A percentile compares a stretch with the other conserved stretches of the same genome.
phyloP scores from a whole-genome alignment of 805 yeast genomes.

The Hanseniaspora vineae region DNA sequence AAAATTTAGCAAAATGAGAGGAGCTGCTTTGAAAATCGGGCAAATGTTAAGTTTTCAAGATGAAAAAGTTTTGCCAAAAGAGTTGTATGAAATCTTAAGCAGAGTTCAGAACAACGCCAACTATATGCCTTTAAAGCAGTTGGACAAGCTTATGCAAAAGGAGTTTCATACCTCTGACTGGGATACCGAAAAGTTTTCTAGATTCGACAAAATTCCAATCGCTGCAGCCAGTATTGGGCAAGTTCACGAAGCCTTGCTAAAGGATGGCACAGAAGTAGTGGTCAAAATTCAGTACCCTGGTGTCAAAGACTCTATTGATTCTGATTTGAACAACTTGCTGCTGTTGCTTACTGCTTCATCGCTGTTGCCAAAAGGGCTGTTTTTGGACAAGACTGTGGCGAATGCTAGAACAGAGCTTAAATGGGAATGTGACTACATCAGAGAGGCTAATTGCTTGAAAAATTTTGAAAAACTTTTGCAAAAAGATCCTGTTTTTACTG shows the following conservation, averaged over 20 bases:
- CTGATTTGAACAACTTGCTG: slow-evolving; percentile 78
- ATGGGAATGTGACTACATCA: slow-evolving; percentile 93
- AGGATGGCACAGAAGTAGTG: slow-evolving; percentile 62
- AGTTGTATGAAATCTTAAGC: slow-evolving; percentile 65
- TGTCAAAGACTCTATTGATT: slow-evolving; percentile 83
- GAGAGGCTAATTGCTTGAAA: slow-evolving; percentile 72
- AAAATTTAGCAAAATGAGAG: slow-evolving; percentile 88
- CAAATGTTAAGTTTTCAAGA: slow-evolving; percentile 95
- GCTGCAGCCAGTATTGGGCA: slow-evolving; percentile 98
- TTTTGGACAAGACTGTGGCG: slow-evolving; percentile 80
- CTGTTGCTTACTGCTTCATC: slow-evolving; percentile 77
- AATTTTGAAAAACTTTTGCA: slow-evolving; percentile 51
- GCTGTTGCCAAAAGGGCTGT: slow-evolving; percentile 80
- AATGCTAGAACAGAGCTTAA: slow-evolving; percentile 87
- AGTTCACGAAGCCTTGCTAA: slow-evolving; percentile 74
- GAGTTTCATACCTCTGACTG: slow-evolving; percentile 62
- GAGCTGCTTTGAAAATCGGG: slow-evolving; percentile 97
- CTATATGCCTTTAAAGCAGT: slow-evolving; percentile 90
- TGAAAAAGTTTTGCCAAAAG: slow-evolving; percentile 68
- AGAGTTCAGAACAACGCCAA: slow-evolving; percentile 90
- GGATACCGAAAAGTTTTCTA: slow-evolving; percentile 51
- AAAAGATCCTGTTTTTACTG: slow-evolving; percentile 51
- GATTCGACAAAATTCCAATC: slow-evolving; percentile 78
- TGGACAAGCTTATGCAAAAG: slow-evolving; percentile 55
- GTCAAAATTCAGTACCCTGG: slow-evolving; percentile 97